phyloP scores from a whole-genome alignment of 306 rosid genomes.

The Myrica gale region DNA sequence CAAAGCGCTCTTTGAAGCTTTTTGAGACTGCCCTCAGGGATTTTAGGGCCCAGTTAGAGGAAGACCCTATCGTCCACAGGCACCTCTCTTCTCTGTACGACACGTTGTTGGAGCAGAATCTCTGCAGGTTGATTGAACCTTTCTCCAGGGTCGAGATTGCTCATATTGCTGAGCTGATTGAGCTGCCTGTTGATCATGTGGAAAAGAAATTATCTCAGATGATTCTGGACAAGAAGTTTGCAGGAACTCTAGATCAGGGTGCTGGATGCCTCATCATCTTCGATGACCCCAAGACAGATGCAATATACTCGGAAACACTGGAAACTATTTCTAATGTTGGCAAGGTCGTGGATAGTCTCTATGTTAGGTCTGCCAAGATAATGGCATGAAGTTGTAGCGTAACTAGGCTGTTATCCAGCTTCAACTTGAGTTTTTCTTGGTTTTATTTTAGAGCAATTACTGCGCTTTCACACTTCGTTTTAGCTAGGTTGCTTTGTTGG shows the following conservation, averaged over 20 bases:
- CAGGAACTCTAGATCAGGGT: conserved; percentile 94
- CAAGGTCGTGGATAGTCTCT: conserved; percentile 91
- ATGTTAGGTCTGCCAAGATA: conserved; percentile 91
- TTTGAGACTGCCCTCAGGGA: conserved; percentile 78
- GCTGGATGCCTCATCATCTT: conserved; percentile 67
- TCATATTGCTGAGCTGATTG: conserved; percentile 82
- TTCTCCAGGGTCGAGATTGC: conserved; percentile 94
- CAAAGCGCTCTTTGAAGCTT: conserved; percentile 82
- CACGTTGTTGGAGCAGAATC: conserved; percentile 87
- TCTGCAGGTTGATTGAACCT: conserved; percentile 91
- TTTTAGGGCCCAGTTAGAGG: conserved; percentile 84
- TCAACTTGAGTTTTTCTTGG: not conserved
- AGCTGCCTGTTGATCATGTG: conserved; percentile 62
- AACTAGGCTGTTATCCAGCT: conserved; percentile 1
- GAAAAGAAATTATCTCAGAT: conserved; percentile 58
- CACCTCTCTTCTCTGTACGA: conserved; percentile 84
- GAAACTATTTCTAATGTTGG: conserved; percentile 86
- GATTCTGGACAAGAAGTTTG: conserved; percentile 61
- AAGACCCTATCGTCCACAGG: conserved; percentile 93
- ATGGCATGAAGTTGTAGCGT: conserved; percentile 53
- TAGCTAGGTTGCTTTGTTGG: not conserved
- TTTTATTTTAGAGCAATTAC: not conserved
- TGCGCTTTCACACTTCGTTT: conserved; percentile 6
- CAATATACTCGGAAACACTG: conserved; percentile 58
- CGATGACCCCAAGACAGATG: conserved; percentile 55